phyloP scores from a whole-genome alignment of 306 rosid species.

The Citrullus amarus region DNA sequence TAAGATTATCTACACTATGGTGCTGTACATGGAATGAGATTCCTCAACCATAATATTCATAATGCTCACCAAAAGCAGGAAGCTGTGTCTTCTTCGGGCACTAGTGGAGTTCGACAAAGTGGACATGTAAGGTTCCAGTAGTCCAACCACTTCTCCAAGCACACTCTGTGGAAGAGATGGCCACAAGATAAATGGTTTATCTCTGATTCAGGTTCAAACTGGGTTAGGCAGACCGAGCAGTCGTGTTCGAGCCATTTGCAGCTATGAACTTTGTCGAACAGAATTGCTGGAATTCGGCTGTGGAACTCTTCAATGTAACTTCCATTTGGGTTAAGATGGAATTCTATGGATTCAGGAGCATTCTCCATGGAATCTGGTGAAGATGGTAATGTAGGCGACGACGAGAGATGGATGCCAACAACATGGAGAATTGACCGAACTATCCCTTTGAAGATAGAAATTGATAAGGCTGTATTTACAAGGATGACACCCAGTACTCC shows the following conservation, averaged over 20 bases:
- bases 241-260: constrained; percentile 39
- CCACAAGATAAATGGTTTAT: constrained; percentile 68
- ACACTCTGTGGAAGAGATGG: constrained; percentile 69
- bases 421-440: constrained; percentile 60
- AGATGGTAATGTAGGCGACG: constrained; percentile 18
- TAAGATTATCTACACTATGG: constrained; percentile 4
- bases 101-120: constrained; percentile 75
- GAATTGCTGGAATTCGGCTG: constrained; percentile 45
- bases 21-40: constrained; percentile 1
- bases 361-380: constrained; percentile 32
- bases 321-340: constrained; percentile 26
- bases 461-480: constrained; percentile 66
- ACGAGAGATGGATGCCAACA: constrained; percentile 49
- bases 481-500: constrained; percentile 66
- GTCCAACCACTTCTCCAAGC: constrained; percentile 90
- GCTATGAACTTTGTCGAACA: constrained; percentile 37
- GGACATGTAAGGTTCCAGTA: constrained; percentile 97
- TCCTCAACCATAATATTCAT: neutral
- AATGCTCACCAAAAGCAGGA: constrained; percentile 40
- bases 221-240: constrained; percentile 71
- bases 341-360: constrained; percentile 36
- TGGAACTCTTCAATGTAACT: constrained; percentile 55
- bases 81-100: constrained; percentile 55
- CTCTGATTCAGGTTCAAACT: constrained; percentile 72
- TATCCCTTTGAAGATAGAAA: constrained; percentile 75